Conservation (phyloP, 2,329 filamentous ascomycete species). For the Nemania sp. region DNA sequence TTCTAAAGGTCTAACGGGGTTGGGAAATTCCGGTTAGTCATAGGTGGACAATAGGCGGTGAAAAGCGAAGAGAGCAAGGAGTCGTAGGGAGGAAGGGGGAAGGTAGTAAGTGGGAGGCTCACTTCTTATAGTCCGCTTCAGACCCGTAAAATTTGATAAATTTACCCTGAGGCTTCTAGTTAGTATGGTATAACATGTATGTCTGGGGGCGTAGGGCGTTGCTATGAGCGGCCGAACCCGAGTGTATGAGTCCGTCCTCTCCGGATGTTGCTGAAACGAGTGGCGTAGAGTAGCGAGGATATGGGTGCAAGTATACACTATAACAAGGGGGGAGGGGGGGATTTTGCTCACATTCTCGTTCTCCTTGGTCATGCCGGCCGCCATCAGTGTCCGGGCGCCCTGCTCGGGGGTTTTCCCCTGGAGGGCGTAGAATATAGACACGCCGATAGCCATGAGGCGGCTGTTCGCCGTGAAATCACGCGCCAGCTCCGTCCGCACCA, state of each 20-base stretch:
- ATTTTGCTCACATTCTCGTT: slow-evolving; percentile 31
- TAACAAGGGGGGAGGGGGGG: neutral
- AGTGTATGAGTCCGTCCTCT: neutral
- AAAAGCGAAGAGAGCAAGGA: neutral
- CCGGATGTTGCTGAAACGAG: neutral
- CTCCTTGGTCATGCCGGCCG: slow-evolving; percentile 31
- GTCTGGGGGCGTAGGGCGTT: too few relatives aligned
- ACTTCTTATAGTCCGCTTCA: slow-evolving; percentile 29
- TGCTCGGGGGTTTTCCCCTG: slow-evolving; percentile 35
- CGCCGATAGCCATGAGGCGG: slow-evolving; percentile 5
- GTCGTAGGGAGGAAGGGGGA: too few relatives aligned
- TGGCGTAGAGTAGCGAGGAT: too few relatives aligned
- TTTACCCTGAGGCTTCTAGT: slow-evolving; percentile 28
- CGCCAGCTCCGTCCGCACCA: slow-evolving; percentile 32
- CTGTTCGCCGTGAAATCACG: slow-evolving; percentile 21
- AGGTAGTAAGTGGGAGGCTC: slow-evolving; percentile 8
- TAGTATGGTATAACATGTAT: neutral
- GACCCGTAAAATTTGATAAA: slow-evolving; percentile 36
- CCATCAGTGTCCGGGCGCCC: slow-evolving; percentile 36
- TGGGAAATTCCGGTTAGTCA: neutral
- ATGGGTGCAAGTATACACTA: neutral
- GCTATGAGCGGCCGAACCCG: too few relatives aligned
- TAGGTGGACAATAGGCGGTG: neutral
- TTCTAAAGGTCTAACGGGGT: slow-evolving; percentile 23
- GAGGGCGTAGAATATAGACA: slow-evolving; percentile 22